Conservation (phyloP, 2,329 filamentous ascomycete genomes). For the Periconia sp. region DNA sequence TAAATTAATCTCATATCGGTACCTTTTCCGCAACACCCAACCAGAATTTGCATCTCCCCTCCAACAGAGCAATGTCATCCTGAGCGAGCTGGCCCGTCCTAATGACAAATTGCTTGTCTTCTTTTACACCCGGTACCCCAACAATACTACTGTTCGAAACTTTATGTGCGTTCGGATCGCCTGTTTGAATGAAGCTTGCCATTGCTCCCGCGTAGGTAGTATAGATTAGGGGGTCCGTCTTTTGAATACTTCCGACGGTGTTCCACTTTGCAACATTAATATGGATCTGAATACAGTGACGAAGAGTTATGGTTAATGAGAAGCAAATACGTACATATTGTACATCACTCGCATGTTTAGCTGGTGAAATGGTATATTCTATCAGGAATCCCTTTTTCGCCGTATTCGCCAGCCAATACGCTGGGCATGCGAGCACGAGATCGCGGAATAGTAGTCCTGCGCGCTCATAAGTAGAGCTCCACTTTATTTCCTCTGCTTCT, state of each 20-base stretch:
- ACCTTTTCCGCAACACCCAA: slow-evolving; percentile 52
- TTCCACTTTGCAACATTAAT: too few relatives aligned
- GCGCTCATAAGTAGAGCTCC: slow-evolving; percentile 58
- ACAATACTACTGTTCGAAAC: slow-evolving; percentile 53
- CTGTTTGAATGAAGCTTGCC: slow-evolving; percentile 65
- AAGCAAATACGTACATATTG: slow-evolving; percentile 54
- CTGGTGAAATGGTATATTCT: slow-evolving; percentile 66
- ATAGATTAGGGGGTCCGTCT: slow-evolving; percentile 61
- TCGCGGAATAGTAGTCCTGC: slow-evolving; percentile 66
- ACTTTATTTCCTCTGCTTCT: slow-evolving; percentile 56
- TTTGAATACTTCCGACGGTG: slow-evolving; percentile 59
- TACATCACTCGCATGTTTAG: slow-evolving; percentile 65
- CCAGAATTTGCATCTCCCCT: slow-evolving; percentile 62
- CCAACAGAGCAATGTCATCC: slow-evolving; percentile 47
- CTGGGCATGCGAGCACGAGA: slow-evolving; percentile 64
- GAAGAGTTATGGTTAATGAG: not conserved
- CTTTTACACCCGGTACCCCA: slow-evolving; percentile 54
- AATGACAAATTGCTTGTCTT: slow-evolving; percentile 60
- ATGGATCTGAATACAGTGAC: not conserved
- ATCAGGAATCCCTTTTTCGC: slow-evolving; percentile 59
- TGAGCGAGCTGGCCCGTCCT: slow-evolving; percentile 35
- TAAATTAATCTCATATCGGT: slow-evolving; percentile 42
- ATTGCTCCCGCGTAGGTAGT: slow-evolving; percentile 64
- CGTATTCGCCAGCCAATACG: slow-evolving; percentile 60
- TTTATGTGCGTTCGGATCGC: slow-evolving; percentile 64